Evolutionary conservation across 179 eudicot species (phyloP).

Genomic region (Kewa caespitosa): DNA sequence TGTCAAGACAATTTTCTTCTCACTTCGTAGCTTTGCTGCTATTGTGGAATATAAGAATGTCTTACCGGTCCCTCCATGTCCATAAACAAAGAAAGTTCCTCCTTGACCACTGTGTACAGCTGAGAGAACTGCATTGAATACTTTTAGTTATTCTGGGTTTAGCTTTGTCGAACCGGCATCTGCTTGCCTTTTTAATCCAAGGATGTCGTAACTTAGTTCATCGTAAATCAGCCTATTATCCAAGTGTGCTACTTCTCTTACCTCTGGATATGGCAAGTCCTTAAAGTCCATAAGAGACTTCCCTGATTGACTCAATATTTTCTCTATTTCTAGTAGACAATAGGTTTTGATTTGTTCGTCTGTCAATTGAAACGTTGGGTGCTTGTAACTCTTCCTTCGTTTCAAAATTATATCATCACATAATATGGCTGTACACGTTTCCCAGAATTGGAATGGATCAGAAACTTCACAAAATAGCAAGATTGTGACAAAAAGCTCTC

Average conservation of each 20-base stretch:
- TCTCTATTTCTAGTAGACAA: neutral
- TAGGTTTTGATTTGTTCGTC: neutral
- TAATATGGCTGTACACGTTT: neutral
- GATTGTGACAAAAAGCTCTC: neutral
- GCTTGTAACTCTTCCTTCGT: neutral
- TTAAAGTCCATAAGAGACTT: neutral
- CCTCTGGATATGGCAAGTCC: neutral
- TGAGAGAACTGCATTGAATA: neutral
- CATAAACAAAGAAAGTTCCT: neutral
- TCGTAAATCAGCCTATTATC: neutral
- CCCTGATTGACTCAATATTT: neutral
- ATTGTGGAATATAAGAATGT: neutral
- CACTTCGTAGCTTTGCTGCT: neutral
- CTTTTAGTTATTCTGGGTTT: neutral
- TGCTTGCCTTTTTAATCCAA: neutral
- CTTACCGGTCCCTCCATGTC: slow-evolving; percentile 11
- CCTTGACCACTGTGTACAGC: neutral
- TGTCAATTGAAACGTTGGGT: neutral
- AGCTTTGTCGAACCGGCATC: too few relatives aligned
- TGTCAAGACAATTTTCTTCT: neutral
- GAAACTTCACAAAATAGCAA: slow-evolving; percentile 2
- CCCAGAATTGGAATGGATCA: neutral
- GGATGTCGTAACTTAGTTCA: neutral
- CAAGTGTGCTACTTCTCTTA: neutral
- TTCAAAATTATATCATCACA: neutral